Base-by-base conservation (phyloP, 495 filamentous ascomycete species). In the Penicillium cosmopolitanum region DNA sequence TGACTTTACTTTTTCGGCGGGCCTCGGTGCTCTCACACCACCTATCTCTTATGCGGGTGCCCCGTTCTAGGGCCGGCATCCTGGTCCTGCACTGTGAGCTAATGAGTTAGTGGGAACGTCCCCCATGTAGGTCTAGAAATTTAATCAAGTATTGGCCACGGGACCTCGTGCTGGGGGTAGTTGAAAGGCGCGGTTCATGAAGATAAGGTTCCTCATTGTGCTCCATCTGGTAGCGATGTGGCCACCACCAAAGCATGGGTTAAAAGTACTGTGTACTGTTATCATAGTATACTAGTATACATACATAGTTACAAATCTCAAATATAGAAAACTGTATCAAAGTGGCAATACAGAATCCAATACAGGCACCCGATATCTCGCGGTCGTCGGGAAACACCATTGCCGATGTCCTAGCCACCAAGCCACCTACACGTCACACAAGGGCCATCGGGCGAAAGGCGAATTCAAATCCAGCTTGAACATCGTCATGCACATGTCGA, bases 391-490 rank as follows among this genome's bases (percentile, higher is more conserved):
- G 10, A 56, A 42, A 23, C 36, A 15, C 40, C 28, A 58, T 50
- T 33, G 44, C 44, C 50, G 51, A 42, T 53, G 46, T 31, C 36
- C 51, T 28, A 23, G 23, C 35, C 58, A 64, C 56, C 58, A 62
- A 53, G 54, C 55, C 50, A 64, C 56, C 57, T 65, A 50, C 54
- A 59, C 50, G 62, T 67, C 44, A 61, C 61, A 65, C 67, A 67
- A 57, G 48, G 55, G 46, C 51, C 21, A 47, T 44, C 53, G 46
- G 64, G 53, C 60, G 58, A 61, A 57, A 58, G 53, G 21, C 15
- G 53, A 57, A 59, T 62, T 23, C 46, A 12, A 28, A 48, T 48
- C 10, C 19, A 48, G 21, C 46, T 10, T 13, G 21, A 21, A 35
- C 16, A 38, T 6, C 52, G 18, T 28, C 53, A 33, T 36, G 18